Evolutionary conservation across 176 grass and related monocot species (phyloP).

Genomic region (Tillandsia leiboldiana): DNA sequence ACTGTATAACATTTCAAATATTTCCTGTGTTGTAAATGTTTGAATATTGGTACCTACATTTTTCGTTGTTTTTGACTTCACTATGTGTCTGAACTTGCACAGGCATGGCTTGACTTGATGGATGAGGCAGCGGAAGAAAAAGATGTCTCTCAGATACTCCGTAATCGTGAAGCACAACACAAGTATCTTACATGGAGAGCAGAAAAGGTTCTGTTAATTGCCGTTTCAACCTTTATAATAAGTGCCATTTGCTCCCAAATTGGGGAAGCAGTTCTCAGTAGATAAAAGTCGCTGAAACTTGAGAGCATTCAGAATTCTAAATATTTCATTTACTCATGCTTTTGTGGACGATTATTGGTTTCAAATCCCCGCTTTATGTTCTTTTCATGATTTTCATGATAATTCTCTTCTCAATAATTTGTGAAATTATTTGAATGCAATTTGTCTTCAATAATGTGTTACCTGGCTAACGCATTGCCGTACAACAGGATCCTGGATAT

Average conservation of each 20-base stretch:
- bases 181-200: constrained; percentile 81
- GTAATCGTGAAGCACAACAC: constrained; percentile 60
- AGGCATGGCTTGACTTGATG: constrained; percentile 73
- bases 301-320: neutral
- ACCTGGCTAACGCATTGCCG: neutral
- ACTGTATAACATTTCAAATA: no score
- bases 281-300: neutral
- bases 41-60: no score
- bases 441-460: neutral
- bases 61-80: no score
- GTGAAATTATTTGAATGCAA: neutral
- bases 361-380: neutral
- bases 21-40: no score
- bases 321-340: neutral
- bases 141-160: constrained; percentile 10
- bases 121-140: constrained; percentile 45
- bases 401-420: neutral
- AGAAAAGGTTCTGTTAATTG: constrained; percentile 54
- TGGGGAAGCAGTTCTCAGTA: neutral
- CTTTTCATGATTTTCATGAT: neutral
- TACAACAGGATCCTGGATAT: constrained; percentile 70
- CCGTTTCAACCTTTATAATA: no score
- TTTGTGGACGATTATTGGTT: neutral
- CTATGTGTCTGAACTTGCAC: neutral
- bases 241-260: no score